A percentile compares a stretch with the other conserved stretches of the same genome.
These are phyloP conservation scores for Hyphopichia khmerensis DNA, from an alignment of 1,139 yeast species.

Conservation along the genomic window DNA sequence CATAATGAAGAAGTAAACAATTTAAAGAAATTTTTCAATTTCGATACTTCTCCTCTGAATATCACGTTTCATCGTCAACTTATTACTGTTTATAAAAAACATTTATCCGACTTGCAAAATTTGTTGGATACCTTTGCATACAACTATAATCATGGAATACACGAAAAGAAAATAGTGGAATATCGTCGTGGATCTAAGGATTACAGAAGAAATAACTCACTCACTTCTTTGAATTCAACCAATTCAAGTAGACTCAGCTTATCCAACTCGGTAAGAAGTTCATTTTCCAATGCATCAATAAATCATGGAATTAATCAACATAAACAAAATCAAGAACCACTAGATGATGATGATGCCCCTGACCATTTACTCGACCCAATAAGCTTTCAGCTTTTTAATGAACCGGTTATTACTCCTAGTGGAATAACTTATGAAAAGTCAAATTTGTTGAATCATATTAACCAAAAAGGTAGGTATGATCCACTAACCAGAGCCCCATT, in stretches of 20 bases:
- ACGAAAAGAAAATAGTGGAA: slow-evolving; percentile 7
- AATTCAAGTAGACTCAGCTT: slow-evolving; percentile 3
- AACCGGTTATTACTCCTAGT: slow-evolving; percentile 50
- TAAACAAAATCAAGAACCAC: neutral
- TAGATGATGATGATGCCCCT: slow-evolving; percentile 31
- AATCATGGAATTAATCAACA: neutral
- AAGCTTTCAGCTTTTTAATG: slow-evolving; percentile 41
- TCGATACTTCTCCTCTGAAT: slow-evolving; percentile 8
- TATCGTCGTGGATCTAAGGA: neutral
- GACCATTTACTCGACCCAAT: slow-evolving; percentile 48
- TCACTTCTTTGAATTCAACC: neutral
- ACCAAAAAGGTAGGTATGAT: slow-evolving; percentile 14
- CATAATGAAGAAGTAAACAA: slow-evolving; percentile 13
- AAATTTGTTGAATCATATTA: slow-evolving; percentile 30
- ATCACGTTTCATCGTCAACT: slow-evolving; percentile 14
- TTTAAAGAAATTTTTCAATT: slow-evolving; percentile 10
- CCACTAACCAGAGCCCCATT: slow-evolving; percentile 31
- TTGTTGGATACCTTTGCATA: slow-evolving; percentile 22
- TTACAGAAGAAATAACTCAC: neutral
- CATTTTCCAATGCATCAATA: neutral
- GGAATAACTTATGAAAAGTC: slow-evolving; percentile 50
- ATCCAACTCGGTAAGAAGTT: neutral
- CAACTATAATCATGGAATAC: slow-evolving; percentile 16
- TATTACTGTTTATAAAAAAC: slow-evolving; percentile 14
- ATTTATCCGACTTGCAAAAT: slow-evolving; percentile 17